phyloP scores from a whole-genome alignment of 1,284 basidiomycete species.

The Golubevia pallescens region DNA sequence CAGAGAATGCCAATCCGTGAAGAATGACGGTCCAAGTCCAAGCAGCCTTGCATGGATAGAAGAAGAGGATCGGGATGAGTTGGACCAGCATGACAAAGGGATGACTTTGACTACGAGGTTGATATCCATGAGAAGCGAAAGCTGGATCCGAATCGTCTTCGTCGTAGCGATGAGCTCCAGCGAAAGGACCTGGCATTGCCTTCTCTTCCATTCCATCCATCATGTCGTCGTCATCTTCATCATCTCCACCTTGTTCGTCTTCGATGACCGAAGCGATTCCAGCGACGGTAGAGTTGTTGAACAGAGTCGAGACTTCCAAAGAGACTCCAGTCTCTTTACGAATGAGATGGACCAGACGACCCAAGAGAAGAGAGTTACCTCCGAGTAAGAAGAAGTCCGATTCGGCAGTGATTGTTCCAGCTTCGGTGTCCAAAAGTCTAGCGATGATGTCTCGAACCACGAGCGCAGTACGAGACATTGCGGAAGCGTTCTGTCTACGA shows the following conservation, averaged over 20 bases:
- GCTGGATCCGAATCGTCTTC: slow-evolving; percentile 48
- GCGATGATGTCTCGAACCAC: slow-evolving; percentile 62
- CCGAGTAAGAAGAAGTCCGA: slow-evolving; percentile 64
- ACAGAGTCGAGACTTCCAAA: slow-evolving; percentile 59
- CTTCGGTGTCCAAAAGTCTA: slow-evolving; percentile 58
- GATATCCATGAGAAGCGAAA: slow-evolving; percentile 56
- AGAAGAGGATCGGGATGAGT: slow-evolving; percentile 56
- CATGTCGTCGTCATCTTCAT: slow-evolving; percentile 36
- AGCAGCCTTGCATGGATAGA: slow-evolving; percentile 62
- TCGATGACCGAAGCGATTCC: slow-evolving; percentile 58
- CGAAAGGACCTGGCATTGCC: slow-evolving; percentile 33
- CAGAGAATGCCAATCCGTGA: slow-evolving; percentile 62
- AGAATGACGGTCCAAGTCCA: slow-evolving; percentile 64
- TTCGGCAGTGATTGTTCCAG: slow-evolving; percentile 62
- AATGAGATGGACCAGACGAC: slow-evolving; percentile 58
- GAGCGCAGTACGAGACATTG: slow-evolving; percentile 58
- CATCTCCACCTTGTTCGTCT: slow-evolving; percentile 46
- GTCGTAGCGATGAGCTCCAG: slow-evolving; percentile 54
- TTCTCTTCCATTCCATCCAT: slow-evolving; percentile 57
- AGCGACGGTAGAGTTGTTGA: slow-evolving; percentile 60
- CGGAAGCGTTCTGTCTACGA: slow-evolving; percentile 57
- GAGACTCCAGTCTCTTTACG: slow-evolving; percentile 62
- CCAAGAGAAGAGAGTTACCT: slow-evolving; percentile 60
- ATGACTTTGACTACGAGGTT: slow-evolving; percentile 57
- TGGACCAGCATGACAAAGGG: slow-evolving; percentile 58